Evolutionary conservation across 441 rosid genomes (phyloP).

Genomic region (Gossypium gossypioides): DNA sequence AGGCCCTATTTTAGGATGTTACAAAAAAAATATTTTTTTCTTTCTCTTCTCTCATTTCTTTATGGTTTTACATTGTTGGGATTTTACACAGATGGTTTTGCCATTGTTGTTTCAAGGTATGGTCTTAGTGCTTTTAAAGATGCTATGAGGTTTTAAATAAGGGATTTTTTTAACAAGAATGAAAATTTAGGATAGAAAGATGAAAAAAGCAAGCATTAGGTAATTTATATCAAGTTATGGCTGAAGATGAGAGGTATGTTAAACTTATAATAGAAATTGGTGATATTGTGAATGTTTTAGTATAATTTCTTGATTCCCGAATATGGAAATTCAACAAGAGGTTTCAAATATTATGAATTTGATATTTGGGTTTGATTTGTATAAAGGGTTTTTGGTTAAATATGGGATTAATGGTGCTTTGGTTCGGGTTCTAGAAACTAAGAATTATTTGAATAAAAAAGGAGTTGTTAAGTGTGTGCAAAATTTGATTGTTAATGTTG

Average conservation of each 20-base stretch:
- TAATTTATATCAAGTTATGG: conserved; percentile 41
- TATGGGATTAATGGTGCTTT: conserved; percentile 67
- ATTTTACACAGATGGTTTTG: conserved; percentile 46
- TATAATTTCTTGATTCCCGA: conserved; percentile 50
- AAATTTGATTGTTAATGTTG: conserved; percentile 62
- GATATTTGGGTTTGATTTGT: conserved; percentile 51
- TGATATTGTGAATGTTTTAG: conserved; percentile 39
- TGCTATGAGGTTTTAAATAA: conserved; percentile 63
- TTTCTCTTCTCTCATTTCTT: conserved; percentile 12
- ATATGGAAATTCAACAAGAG: conserved; percentile 47
- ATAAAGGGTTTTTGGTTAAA: conserved; percentile 34
- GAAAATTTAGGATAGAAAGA: conserved; percentile 71
- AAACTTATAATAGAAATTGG: conserved; percentile 38
- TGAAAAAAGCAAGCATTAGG: conserved; percentile 70
- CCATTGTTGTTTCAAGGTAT: conserved; percentile 61
- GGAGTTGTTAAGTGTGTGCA: conserved; percentile 49
- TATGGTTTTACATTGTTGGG: conserved; percentile 58
- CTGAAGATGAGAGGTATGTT: conserved; percentile 48
- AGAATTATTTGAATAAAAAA: conserved; percentile 39
- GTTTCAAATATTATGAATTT: conserved; percentile 42
- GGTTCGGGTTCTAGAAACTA: conserved; percentile 57
- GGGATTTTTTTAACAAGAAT: conserved; percentile 76
- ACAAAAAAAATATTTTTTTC: not conserved
- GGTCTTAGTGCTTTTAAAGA: conserved; percentile 50
- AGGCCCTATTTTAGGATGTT: no score